Percentiles rank a stretch among this genome's conserved stretches.
Evolutionary conservation across 345 rosid species (phyloP).

Genomic region (Laguncularia racemosa): DNA sequence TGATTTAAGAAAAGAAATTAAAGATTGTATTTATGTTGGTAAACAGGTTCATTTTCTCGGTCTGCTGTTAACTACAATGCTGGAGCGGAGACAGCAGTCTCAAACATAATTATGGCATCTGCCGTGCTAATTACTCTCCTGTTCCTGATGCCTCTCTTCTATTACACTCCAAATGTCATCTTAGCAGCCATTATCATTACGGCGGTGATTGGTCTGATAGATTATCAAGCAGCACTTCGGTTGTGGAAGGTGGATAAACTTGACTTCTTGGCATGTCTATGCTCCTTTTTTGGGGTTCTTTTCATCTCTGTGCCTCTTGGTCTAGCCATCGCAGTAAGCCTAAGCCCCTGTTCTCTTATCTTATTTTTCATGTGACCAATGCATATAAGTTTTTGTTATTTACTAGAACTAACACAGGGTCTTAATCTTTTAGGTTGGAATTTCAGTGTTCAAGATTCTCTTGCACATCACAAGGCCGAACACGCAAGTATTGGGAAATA

Average conservation of each 20-base stretch:
- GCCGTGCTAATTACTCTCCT: slow-evolving; percentile 85
- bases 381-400: too few relatives aligned
- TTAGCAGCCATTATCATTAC: slow-evolving; percentile 86
- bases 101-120: slow-evolving; percentile 77
- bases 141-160: slow-evolving; percentile 89
- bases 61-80: slow-evolving; percentile 92
- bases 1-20: too few relatives aligned
- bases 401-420: not conserved
- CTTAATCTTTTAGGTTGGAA: slow-evolving; percentile 57
- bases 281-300: slow-evolving; percentile 90
- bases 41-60: slow-evolving; percentile 87
- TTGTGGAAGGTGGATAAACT: slow-evolving; percentile 94
- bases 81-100: slow-evolving; percentile 79
- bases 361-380: not conserved
- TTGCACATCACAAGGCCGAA: slow-evolving; percentile 88
- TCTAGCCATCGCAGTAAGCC: slow-evolving; percentile 79
- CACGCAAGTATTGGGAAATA: slow-evolving; percentile 66
- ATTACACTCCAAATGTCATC: slow-evolving; percentile 87
- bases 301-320: slow-evolving; percentile 91
- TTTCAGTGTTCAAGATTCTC: slow-evolving; percentile 80
- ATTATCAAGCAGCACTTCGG: slow-evolving; percentile 53
- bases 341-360: slow-evolving; percentile 20
- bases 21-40: too few relatives aligned
- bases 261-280: slow-evolving; percentile 78
- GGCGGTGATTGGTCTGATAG: slow-evolving; percentile 87